Base-by-base conservation (phyloP, 1,139 yeast genomes). In the Taphrina communis region DNA sequence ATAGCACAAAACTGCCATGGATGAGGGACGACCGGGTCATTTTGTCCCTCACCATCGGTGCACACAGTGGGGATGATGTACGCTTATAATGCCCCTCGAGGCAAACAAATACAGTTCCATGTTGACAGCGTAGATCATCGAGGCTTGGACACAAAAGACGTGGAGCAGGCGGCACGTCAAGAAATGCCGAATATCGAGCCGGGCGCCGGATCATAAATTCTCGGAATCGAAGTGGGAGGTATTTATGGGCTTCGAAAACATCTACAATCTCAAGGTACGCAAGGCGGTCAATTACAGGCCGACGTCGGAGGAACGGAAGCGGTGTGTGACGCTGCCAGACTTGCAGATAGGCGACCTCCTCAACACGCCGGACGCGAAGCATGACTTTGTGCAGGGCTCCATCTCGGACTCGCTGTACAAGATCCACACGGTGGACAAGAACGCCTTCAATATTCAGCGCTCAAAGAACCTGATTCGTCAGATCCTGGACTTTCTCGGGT, bases 21-120 rank as follows among this genome's bases (percentile, higher is more conserved):
- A 63, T 63, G 67, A 59, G 67, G 31, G 67, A 63, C 42, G 67
- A 63, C 38, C 60, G 67, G 12, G 59, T 63, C 67, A 63, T 63
- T 36, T 12, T 63, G 55, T 53, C 61, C 35, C 39, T 63, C 12
- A 44, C 60, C n/a, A 63, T 57, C 21, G 67, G 67, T 21, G 67
- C 56, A 8, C 67, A 63, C 44, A 53, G 55, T 21, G 67, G 61
- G 6, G 67, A 63, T 17, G 62, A 42, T 14, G 62, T 58, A 46
- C 1, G 42, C 6, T 11, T 3, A 39, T 2, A 14, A 11, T 14
- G 14, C 14, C 42, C 0, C 14, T 3, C 6, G 42, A 39, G 42
- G 11, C 42, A 3, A 9, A 4, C 31, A 25, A 2, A 25, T 25
- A 25, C 4, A 2, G 31, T 25, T 46, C 25, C 25, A 9, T 5